A percentile compares a stretch with the other conserved stretches of the same genome.
phyloP scores from a whole-genome alignment of 1,284 basidiomycete genomes.

The Leccinum subrobustum region DNA sequence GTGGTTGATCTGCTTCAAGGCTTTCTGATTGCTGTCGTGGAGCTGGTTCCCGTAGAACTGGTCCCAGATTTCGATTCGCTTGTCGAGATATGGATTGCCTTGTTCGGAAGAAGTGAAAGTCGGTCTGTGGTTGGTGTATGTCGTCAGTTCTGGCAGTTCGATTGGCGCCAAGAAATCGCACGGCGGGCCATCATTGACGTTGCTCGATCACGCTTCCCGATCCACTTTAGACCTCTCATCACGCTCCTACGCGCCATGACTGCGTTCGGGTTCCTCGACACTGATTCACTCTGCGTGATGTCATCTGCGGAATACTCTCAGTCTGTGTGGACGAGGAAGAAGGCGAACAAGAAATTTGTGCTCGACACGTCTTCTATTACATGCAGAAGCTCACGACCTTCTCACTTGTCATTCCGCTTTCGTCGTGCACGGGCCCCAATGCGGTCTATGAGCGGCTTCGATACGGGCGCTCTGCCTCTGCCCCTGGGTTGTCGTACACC shows the following conservation, averaged over 20 bases:
- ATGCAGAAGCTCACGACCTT: conserved; percentile 72
- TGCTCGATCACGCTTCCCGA: conserved; percentile 77
- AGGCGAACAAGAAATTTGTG: conserved; percentile 43
- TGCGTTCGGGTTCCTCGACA: conserved; percentile 66
- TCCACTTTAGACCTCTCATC: conserved; percentile 70
- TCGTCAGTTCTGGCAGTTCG: conserved; percentile 74
- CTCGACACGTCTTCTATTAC: conserved; percentile 70
- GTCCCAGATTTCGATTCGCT: conserved; percentile 72
- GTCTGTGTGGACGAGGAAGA: conserved; percentile 25
- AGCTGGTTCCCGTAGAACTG: conserved; percentile 71
- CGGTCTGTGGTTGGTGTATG: conserved; percentile 69
- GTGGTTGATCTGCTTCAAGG: conserved; percentile 40
- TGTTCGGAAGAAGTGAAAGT: conserved; percentile 78
- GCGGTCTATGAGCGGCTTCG: conserved; percentile 68
- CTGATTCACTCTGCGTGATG: conserved; percentile 57
- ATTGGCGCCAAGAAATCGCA: conserved; percentile 58
- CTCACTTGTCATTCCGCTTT: conserved; percentile 68
- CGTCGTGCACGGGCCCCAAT: conserved; percentile 58
- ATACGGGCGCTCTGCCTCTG: conserved; percentile 49
- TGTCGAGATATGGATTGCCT: conserved; percentile 74
- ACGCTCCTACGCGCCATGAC: conserved; percentile 77
- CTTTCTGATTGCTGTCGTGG: conserved; percentile 68
- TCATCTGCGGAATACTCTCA: conserved; percentile 48
- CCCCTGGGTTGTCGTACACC: conserved; percentile 58
- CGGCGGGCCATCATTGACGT: conserved; percentile 80